Percentiles rank a stretch among this genome's conserved stretches.
These are phyloP conservation scores for Xylariales sp. DNA, from an alignment of 2,329 filamentous ascomycete genomes.

Conservation along the genomic window DNA sequence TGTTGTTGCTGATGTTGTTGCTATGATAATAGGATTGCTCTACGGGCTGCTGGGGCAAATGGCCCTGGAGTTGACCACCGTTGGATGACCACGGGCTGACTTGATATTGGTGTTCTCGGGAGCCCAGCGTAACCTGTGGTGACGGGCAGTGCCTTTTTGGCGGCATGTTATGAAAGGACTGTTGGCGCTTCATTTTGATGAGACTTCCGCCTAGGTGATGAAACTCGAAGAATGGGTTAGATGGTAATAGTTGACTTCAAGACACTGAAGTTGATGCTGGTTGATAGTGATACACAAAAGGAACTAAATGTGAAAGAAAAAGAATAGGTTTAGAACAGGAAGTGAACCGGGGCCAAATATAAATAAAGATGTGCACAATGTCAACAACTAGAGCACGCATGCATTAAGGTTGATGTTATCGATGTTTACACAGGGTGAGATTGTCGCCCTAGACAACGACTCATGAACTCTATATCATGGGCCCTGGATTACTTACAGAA, in stretches of 20 bases:
- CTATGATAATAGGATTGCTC: not conserved
- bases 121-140: not conserved
- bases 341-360: not conserved
- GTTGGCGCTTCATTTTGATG: constrained; percentile 19
- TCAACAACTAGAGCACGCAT: not conserved
- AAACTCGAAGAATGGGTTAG: not conserved
- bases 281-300: not conserved
- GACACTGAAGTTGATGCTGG: not conserved
- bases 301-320: not conserved
- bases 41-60: not conserved
- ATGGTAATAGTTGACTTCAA: not conserved
- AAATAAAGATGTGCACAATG: not conserved
- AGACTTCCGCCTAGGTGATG: not conserved
- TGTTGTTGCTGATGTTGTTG: not conserved
- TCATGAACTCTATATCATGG: not conserved
- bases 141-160: constrained; percentile 4
- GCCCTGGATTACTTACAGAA: not conserved
- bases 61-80: not conserved
- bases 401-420: not conserved
- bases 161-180: not conserved
- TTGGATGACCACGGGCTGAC: not conserved
- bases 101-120: not conserved
- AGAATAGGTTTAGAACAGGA: not conserved
- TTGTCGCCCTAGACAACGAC: not conserved
- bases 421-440: not conserved